Evolutionary conservation across 306 rosid genomes (phyloP), one percentile per base, ranked within the genome.

Genomic region (Acacia crassicarpa): DNA sequence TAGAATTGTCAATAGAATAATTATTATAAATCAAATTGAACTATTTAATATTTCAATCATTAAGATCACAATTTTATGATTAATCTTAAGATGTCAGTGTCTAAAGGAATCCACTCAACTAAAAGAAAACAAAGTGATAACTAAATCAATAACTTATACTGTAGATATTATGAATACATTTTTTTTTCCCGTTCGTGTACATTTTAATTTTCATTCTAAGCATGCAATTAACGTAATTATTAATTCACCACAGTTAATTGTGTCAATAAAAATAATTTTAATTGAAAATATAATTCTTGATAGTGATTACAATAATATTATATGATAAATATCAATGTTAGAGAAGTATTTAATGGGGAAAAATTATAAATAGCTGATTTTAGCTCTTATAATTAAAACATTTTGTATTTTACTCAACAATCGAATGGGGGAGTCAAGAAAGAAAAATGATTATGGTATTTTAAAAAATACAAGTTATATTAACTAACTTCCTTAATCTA

Each of bases 71-170:
- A 54, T 56, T 20, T 40, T 7, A 38, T 54, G 27, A 75, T 56
- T 12, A 35, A 56, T 74, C 67, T 38, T 54, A 15, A 38, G 22
- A 75, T 38, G 76, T 72, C 59, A 44, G 25, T 46, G 6, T 72
- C 76, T 53, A 72, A 72, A 45, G 15, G 48, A 8, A 22, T 22
- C 16, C 23, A 3, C 59, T 72, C 59, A 72, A 45, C 76, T 45
- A 72, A 45, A 45, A 27, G 76, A 45, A 72, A 72, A 72, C 43
- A 15, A 72, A 72, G 76, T 25, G 41, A 15, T 27, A 72, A 72
- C 76, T 72, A 25, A 45, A 45, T 23, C 11, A 45, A 4, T 44
- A 12, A 23, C 20, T n/a, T 71, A 23, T 44, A n/a, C n/a, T n/a
- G n/a, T n/a, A n/a, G n/a, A n/a, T n/a, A n/a, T n/a, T n/a, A n/a